Evolutionary conservation across 2,329 filamentous ascomycete species (phyloP).

Genomic region (Whalleya microplaca): DNA sequence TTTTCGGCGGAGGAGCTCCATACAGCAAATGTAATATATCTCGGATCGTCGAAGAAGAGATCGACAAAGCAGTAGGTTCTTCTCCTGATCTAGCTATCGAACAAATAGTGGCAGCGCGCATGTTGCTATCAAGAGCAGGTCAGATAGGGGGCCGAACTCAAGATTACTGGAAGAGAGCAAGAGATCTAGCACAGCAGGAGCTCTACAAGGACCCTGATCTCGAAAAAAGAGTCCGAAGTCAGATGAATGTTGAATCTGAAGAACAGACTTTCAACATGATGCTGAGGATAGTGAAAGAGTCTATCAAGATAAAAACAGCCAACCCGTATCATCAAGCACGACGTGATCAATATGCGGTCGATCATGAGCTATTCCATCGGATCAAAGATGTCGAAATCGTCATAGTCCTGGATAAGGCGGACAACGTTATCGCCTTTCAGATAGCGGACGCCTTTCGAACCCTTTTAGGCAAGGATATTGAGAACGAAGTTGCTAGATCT

Average conservation of each 20-base stretch:
- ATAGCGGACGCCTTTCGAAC: neutral
- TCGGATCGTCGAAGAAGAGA: neutral
- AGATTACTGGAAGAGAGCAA: constrained; percentile 1
- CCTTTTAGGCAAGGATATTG: neutral
- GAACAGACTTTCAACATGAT: neutral
- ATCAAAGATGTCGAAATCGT: neutral
- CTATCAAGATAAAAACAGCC: neutral
- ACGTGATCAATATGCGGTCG: neutral
- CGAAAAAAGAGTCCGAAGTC: neutral
- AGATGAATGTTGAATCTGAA: neutral
- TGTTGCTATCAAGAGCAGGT: neutral
- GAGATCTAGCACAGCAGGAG: constrained; percentile 1
- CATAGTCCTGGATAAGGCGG: neutral
- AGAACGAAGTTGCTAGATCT: neutral
- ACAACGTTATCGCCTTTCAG: constrained; percentile 1
- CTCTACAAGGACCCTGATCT: neutral
- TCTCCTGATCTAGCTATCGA: neutral
- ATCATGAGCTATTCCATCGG: neutral
- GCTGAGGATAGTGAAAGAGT: neutral
- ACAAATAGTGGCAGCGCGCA: neutral
- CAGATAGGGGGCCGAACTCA: neutral
- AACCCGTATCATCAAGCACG: constrained; percentile 1
- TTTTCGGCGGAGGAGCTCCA: neutral
- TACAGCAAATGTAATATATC: neutral
- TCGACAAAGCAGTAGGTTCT: neutral